Base-by-base conservation (phyloP, 129 eudicot species). In the Calendula officinalis region DNA sequence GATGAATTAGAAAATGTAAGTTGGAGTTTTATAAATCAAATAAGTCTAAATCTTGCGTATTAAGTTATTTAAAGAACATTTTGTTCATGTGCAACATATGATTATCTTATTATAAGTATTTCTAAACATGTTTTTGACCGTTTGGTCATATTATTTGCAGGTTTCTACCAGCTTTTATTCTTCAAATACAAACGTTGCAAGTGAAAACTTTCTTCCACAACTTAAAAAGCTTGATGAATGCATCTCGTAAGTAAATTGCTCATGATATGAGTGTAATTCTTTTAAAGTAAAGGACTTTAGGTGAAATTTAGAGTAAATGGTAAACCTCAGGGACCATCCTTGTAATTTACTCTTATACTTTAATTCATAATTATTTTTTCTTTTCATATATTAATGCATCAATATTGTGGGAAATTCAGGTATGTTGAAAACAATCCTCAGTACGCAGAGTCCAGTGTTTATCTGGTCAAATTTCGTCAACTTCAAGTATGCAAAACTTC, bases 401-500 rank as follows among this genome's bases (percentile, higher is more conserved):
- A n/a, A 2, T 53, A 35, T 62, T 54, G 38, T 45, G 33, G 67
- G 46, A 55, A 40, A 50, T 74, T 15, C 54, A 85, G 91, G 81
- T 85, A 92, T 85, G 96, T 92, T 68, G 96, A 92, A 77, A 92
- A 84, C 62, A 92, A 92, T 79, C 96, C 99, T n/a, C 99, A 92
- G 76, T 92, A 88, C 76, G 99, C 99, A 1, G 99, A 92, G 78
- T 92, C 96, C 77, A 78, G 75, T 71, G 91, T 92, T 67, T 92
- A 92, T 83, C 79, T 85, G 76, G 96, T 88, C 78, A 92, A 92
- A 77, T 92, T 92, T 69, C 85, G 99, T 60, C 99, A 92, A 69
- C 99, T 92, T 56, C 99, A 92, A 95, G 99, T 88, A 75, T 45
- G 69, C 10, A 39, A n/a, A n/a, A 47, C n/a, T 50, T 60, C 30